Conservation (phyloP, 179 eudicot species). For the Actinidia polygama region DNA sequence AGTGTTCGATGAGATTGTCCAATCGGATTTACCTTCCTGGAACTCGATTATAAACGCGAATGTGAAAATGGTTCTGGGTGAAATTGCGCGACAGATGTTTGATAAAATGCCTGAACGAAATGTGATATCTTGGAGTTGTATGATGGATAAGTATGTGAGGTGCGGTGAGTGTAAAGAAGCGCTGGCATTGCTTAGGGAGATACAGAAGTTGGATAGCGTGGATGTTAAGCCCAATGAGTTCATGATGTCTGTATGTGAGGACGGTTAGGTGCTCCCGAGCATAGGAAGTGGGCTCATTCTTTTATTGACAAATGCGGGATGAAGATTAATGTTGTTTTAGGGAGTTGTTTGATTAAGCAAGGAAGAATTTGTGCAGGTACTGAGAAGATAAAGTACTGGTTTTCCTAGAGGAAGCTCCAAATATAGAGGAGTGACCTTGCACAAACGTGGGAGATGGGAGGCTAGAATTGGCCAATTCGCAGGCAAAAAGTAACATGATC, state of each 20-base stretch:
- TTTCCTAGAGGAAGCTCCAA: no score
- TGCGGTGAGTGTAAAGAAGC: slow-evolving; percentile 35
- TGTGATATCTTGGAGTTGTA: slow-evolving; percentile 44
- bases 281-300: slow-evolving; percentile 43
- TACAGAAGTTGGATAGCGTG: slow-evolving; percentile 30
- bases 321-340: slow-evolving; percentile 31
- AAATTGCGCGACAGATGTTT: no score
- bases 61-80: slow-evolving; percentile 26
- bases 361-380: no score
- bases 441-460: no score
- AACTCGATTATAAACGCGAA: slow-evolving; percentile 40
- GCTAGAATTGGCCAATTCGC: no score
- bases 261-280: slow-evolving; percentile 38
- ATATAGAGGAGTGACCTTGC: no score
- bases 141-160: slow-evolving; percentile 44
- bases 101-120: no score
- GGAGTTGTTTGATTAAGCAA: no score
- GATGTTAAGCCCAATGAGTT: slow-evolving; percentile 33
- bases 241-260: slow-evolving; percentile 45
- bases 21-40: slow-evolving; percentile 43
- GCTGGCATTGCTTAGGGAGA: slow-evolving; percentile 34
- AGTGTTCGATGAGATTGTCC: slow-evolving; percentile 40
- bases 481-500: no score
- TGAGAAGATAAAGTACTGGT: no score
- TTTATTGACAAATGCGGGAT: slow-evolving; percentile 35